Percentiles rank a stretch among this genome's conserved stretches.
Evolutionary conservation across 2,329 filamentous ascomycete genomes (phyloP).

Genomic region (Colletotrichum sp.): DNA sequence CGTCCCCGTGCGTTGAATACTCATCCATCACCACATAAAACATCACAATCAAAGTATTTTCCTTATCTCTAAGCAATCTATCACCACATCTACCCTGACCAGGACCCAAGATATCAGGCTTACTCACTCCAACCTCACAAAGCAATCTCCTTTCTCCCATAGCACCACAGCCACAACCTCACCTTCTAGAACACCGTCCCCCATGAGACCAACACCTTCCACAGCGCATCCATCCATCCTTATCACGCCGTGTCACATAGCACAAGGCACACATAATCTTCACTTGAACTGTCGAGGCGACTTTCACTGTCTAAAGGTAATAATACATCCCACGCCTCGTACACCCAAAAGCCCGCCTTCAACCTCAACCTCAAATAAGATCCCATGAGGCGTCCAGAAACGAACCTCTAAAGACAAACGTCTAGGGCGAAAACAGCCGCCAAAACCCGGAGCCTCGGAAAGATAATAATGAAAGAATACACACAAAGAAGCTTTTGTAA

Average conservation of each 20-base stretch:
- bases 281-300: neutral
- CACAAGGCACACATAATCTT: accelerated
- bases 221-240: too few species aligned
- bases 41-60: too few species aligned
- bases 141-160: too few species aligned
- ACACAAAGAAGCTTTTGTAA: conserved; percentile 11
- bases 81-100: too few species aligned
- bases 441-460: neutral
- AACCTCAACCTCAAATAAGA: neutral
- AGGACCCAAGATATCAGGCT: too few species aligned
- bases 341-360: neutral
- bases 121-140: too few species aligned
- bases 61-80: too few species aligned
- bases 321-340: neutral
- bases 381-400: neutral
- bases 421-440: neutral
- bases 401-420: neutral
- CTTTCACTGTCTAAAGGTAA: neutral
- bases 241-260: neutral
- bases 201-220: too few species aligned
- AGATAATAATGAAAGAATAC: neutral
- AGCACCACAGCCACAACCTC: too few species aligned
- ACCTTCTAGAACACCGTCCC: too few species aligned
- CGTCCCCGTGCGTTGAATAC: too few species aligned
- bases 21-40: too few species aligned